Percentiles rank a stretch among this genome's conserved stretches.
Evolutionary conservation across 1,139 yeast species (phyloP).

Genomic region (Sugiyamaella xylanicola): DNA sequence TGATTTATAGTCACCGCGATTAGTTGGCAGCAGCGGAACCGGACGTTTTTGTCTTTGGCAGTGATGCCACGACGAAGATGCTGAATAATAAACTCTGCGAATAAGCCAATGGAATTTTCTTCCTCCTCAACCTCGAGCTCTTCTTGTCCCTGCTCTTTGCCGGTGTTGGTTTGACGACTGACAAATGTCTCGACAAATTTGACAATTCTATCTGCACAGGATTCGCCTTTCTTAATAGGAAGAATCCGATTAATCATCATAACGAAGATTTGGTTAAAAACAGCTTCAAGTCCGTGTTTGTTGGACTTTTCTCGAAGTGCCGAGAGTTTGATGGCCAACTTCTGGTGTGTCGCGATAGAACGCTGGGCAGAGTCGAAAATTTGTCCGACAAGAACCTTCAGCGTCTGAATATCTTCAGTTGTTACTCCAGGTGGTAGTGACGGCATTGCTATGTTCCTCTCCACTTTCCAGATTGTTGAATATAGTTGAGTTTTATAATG

Average conservation of each 20-base stretch:
- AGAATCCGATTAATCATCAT: constrained; percentile 65
- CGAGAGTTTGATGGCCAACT: constrained; percentile 65
- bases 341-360: constrained; percentile 73
- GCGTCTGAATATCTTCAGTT: constrained; percentile 29
- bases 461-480: too few relatives aligned
- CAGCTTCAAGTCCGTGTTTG: constrained; percentile 54
- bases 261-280: constrained; percentile 62
- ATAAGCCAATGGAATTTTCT: constrained; percentile 44
- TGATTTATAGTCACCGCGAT: constrained; percentile 72
- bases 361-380: constrained; percentile 82
- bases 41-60: constrained; percentile 72
- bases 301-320: constrained; percentile 61
- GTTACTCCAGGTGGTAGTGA: constrained; percentile 27
- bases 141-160: constrained; percentile 40
- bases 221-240: constrained; percentile 69
- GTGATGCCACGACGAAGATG: constrained; percentile 76
- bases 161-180: constrained; percentile 31
- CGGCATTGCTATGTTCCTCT: too few relatives aligned
- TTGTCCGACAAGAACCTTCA: constrained; percentile 49
- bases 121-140: constrained; percentile 45
- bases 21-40: constrained; percentile 79
- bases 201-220: constrained; percentile 74
- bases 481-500: too few relatives aligned
- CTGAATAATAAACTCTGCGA: constrained; percentile 62
- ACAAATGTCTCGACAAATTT: constrained; percentile 73